Evolutionary conservation across 768 basidiomycete species (phyloP), one percentile per base, ranked within the genome.

Genomic region (Tylopilus plumbeoviolaceoides): DNA sequence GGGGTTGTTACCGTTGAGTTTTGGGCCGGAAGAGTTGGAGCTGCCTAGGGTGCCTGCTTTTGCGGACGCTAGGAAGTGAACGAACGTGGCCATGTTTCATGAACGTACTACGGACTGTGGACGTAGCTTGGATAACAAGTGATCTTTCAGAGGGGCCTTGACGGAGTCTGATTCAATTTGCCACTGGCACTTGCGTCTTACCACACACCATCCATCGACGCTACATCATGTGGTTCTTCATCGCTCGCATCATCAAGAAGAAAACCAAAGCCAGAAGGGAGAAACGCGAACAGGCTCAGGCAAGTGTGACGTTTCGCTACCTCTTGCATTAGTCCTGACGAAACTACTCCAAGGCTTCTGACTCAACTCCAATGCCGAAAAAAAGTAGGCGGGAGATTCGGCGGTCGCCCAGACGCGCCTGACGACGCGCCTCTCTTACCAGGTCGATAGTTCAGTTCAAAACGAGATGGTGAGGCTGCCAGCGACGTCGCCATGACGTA

Each of bases 1-100:
- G 4, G 82, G 84, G 56, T 71, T 95, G 47, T 73, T 97, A 46
- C 93, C 93, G 0, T 75, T 87, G 71, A 90, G 90, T 62, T 95
- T 95, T 70, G 93, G 93, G 0, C 93, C 93, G 1, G 91, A 85
- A 62, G 76, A 91, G n/a, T 63, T 91, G 61, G 81, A 85, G 43
- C 62, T 76, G 28, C 81, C 82, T 12, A 68, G 60, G 42, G 5
- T 53, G 5, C 62, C 62, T 38, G 38, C 38, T 18, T 4, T 9
- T 28, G 21, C 36, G 2, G 28, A 15, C n/a, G 3, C n/a, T 30
- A 20, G 20, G 18, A 30, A 23, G 15, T 49, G 20, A 45, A 20
- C 30, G 30, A 8, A 23, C 30, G 30, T 30, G 30, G 30, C 30
- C 33, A 33, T 33, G 33, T 15, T 33, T 33, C 14, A 14, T 14